Conservation (phyloP, 1,139 yeast species). For the Scheffersomyces segobiensis region DNA sequence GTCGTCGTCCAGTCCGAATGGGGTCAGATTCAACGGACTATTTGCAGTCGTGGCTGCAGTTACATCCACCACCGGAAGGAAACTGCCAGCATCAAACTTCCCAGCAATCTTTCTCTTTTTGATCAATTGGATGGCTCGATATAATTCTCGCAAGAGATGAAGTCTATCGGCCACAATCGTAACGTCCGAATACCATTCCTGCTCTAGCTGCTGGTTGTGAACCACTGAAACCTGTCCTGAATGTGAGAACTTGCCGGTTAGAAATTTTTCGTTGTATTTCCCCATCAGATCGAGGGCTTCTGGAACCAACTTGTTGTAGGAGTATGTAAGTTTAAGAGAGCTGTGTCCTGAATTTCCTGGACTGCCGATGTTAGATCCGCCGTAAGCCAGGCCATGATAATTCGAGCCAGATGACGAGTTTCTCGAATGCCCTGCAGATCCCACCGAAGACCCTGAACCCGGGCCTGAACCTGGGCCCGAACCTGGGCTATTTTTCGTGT, state of each 20-base stretch:
- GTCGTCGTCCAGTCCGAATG: constrained; percentile 11
- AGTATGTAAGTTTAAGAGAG: not conserved
- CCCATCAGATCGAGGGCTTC: constrained; percentile 11
- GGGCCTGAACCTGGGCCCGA: not conserved
- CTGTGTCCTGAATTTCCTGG: not conserved
- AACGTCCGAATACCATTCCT: constrained; percentile 28
- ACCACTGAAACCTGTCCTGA: not conserved
- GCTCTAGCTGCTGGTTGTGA: constrained; percentile 9
- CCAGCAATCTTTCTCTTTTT: constrained; percentile 18
- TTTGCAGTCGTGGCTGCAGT: constrained; percentile 2
- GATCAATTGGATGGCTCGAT: constrained; percentile 25
- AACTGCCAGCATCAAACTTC: constrained; percentile 1
- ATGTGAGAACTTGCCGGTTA: not conserved
- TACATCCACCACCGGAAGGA: not conserved
- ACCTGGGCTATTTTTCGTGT: not conserved
- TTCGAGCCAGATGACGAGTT: not conserved
- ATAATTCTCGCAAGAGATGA: constrained; percentile 31
- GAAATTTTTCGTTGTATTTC: constrained; percentile 6
- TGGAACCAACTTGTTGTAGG: not conserved
- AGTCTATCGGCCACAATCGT: constrained; percentile 29
- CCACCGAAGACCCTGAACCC: not conserved
- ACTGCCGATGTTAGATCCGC: not conserved
- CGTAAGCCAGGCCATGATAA: not conserved
- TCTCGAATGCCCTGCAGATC: not conserved
- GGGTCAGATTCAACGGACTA: constrained; percentile 2